Percentiles rank a stretch among this genome's conserved stretches.
These are phyloP conservation scores for Russula olivacea DNA, from an alignment of 768 basidiomycete species.

Conservation along the genomic window DNA sequence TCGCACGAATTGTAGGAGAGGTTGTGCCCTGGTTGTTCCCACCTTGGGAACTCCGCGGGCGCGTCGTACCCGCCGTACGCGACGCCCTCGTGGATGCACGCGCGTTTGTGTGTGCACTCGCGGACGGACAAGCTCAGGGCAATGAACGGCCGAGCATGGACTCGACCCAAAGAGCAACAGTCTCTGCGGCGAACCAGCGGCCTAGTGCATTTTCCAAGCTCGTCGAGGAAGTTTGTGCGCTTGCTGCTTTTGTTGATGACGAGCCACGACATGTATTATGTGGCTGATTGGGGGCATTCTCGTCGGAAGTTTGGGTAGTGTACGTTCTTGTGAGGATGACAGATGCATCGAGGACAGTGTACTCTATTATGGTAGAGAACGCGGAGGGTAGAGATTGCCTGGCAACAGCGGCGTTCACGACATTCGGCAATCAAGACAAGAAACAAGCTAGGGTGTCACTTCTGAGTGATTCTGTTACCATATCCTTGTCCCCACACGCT, in stretches of 20 bases:
- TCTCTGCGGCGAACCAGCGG: neutral
- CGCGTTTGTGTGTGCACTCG: neutral
- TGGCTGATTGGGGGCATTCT: neutral
- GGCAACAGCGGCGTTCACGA: no score
- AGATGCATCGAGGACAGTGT: no score
- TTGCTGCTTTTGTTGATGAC: neutral
- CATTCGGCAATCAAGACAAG: no score
- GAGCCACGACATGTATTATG: neutral
- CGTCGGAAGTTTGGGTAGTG: no score
- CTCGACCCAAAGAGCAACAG: neutral
- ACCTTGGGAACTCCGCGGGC: conserved; percentile 1
- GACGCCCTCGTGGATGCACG: neutral
- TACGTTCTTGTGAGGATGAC: no score
- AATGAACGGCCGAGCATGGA: neutral
- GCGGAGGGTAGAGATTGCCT: no score
- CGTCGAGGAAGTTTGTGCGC: neutral
- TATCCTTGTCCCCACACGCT: no score
- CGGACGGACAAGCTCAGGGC: neutral
- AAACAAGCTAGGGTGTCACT: no score
- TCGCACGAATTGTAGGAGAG: neutral
- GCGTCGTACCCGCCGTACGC: neutral
- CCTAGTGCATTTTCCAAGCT: neutral
- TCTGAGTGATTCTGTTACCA: no score
- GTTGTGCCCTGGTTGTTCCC: conserved; percentile 7
- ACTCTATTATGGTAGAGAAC: no score